Base-by-base conservation (phyloP, 352 stramenopile genomes). In the Globisporangium uncinulatum region DNA sequence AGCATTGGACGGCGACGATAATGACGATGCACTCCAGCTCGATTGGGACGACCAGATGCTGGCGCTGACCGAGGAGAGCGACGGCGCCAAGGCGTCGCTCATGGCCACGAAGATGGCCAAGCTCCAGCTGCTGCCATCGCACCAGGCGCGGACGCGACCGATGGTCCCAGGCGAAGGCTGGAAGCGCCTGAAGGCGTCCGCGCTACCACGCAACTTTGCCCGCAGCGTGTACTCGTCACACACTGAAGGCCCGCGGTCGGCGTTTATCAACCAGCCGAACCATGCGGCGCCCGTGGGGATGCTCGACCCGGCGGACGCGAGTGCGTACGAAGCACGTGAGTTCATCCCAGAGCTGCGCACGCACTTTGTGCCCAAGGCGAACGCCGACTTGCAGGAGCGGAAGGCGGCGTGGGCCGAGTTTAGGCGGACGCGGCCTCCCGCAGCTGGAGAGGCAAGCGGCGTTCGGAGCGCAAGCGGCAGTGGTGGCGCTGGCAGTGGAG, bases 261-360 rank as follows among this genome's bases (percentile, higher is more conserved):
- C 56, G 17, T 89, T 85, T 42, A 73, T 89, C 39, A 86, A 84
- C 58, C 79, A 84, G 54, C 61, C 79, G 1, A 93, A 93, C 67
- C 50, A 74, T 29, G 63, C 83, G 45, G 73, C 72, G 15, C 73
- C 78, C 21, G 71, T 89, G 29, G 83, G 83, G 3, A 84, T 91
- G 69, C 71, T 91, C 24, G 79, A 91, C 52, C 78, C 79, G 0
- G 63, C 69, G 9, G 76, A 87, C 19, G 74, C 75, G 31, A 87
- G 76, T 17, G 63, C 67, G 20, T 79, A 91, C 59, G 79, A 87
- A 3, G 53, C 68, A 3, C 80, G 74, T 4, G 76, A 91, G 44
- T 79, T 79, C 42, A 74, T 87, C 13, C 78, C 76, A 0, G 80
- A 90, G 58, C 62, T 91, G 24, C 67, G 69, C n/a, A 66, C 62